Evolutionary conservation across 108 stramenopile species (phyloP), one percentile per base, ranked within the genome.

Genomic region (Nitzschia inconspicua): DNA sequence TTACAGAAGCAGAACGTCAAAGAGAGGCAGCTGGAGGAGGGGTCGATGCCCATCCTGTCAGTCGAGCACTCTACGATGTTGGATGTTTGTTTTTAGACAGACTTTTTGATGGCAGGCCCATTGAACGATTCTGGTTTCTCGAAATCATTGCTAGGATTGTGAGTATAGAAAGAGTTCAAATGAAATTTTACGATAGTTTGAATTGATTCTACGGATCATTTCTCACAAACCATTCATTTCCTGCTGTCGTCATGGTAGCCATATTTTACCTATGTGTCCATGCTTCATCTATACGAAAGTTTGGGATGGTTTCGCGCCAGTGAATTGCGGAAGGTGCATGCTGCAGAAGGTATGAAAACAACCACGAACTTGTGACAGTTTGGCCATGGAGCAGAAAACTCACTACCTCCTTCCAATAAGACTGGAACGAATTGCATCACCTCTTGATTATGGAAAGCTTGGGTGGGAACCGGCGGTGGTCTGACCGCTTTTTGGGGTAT

Each of bases 141-240:
- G 95, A 96, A 61, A 94, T 86, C 4, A 80, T 96, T 5, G 95
- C 95, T 3, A 71, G 95, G n/a, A 88, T 96, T n/a, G n/a, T n/a
- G n/a, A n/a, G n/a, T n/a, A n/a, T n/a, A n/a, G n/a, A n/a, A n/a
- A n/a, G n/a, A n/a, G n/a, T n/a, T n/a, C n/a, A n/a, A n/a, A n/a
- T n/a, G n/a, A n/a, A 72, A 81, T n/a, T n/a, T n/a, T n/a, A n/a
- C n/a, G n/a, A n/a, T n/a, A n/a, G n/a, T n/a, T n/a, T n/a, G n/a
- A n/a, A n/a, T n/a, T n/a, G n/a, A n/a, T n/a, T n/a, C n/a, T n/a
- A n/a, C n/a, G n/a, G n/a, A n/a, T n/a, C n/a, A n/a, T n/a, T n/a
- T n/a, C n/a, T n/a, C n/a, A n/a, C n/a, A n/a, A n/a, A n/a, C n/a
- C n/a, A n/a, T n/a, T n/a, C n/a, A n/a, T n/a, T n/a, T n/a, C n/a